phyloP scores from a whole-genome alignment of 106 monocot species.

The Dioscorea alata region DNA sequence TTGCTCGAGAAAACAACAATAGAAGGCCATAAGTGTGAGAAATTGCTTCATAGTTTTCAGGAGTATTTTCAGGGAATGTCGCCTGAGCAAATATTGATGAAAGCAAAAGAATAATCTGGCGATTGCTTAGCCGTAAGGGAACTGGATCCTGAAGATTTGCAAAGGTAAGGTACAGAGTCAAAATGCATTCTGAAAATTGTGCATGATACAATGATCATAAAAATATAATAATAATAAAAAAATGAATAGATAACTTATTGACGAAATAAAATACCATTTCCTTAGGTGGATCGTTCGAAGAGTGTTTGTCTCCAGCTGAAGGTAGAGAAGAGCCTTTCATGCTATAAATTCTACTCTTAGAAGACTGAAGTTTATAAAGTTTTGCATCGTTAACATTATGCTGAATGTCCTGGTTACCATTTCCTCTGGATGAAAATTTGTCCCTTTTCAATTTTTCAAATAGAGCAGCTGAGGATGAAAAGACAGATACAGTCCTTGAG shows the following conservation, averaged over 20 bases:
- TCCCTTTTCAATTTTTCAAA: conserved; percentile 67
- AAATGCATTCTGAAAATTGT: not conserved
- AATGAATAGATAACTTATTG: not conserved
- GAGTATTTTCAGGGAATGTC: conserved; percentile 66
- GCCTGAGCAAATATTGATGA: conserved; percentile 89
- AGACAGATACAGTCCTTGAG: conserved; percentile 83
- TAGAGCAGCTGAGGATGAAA: conserved; percentile 95
- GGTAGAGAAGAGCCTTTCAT: conserved; percentile 18
- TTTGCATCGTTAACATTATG: conserved; percentile 27
- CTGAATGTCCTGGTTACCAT: conserved; percentile 17
- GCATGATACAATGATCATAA: too few species aligned
- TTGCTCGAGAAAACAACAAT: conserved; percentile 71
- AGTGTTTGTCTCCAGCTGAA: conserved; percentile 25
- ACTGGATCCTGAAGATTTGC: conserved; percentile 44
- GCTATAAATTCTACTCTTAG: conserved; percentile 37
- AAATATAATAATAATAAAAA: too few species aligned
- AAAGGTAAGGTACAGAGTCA: conserved; percentile 11
- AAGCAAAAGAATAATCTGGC: conserved; percentile 64
- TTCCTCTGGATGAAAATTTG: conserved; percentile 24
- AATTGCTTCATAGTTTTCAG: conserved; percentile 88
- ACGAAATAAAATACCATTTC: conserved; percentile 17
- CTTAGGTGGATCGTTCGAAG: conserved; percentile 12
- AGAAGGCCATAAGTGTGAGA: conserved; percentile 80
- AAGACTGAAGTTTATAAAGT: conserved; percentile 32
- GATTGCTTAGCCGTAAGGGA: conserved; percentile 61